Percentiles rank a stretch among this genome's conserved stretches.
Evolutionary conservation across 2,329 filamentous ascomycete species (phyloP).

Genomic region (Setomelanomma holmii): DNA sequence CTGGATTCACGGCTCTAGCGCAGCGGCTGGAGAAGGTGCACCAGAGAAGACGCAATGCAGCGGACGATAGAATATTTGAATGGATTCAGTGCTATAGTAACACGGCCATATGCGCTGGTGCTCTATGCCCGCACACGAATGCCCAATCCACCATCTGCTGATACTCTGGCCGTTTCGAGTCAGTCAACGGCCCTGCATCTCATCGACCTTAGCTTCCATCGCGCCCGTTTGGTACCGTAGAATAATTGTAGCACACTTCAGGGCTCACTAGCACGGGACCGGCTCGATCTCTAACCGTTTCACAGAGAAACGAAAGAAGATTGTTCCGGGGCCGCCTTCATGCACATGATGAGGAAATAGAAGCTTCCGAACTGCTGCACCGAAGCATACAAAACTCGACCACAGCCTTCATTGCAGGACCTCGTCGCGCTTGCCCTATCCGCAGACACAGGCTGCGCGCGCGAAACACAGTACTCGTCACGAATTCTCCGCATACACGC

Average conservation of each 20-base stretch:
- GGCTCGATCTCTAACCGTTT: conserved; percentile 2
- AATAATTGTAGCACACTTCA: conserved; percentile 2
- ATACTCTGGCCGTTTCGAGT: conserved; percentile 19
- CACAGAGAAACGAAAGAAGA: conserved; percentile 1
- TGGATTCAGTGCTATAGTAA: neutral
- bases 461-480: neutral
- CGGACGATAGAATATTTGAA: neutral
- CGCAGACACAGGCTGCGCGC: neutral
- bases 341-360: neutral
- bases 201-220: neutral
- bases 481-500: neutral
- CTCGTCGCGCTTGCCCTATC: neutral
- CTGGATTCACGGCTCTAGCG: conserved; percentile 12
- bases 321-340: neutral
- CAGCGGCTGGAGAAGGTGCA: conserved; percentile 8
- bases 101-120: neutral
- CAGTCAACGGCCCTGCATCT: conserved; percentile 2
- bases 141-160: conserved; percentile 3
- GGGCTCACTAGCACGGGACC: conserved; percentile 5
- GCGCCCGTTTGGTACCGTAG: neutral
- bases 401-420: conserved; percentile 4
- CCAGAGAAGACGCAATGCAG: conserved; percentile 1
- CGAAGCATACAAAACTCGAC: neutral
- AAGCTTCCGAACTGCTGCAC: neutral
- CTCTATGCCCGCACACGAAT: neutral